Conservation (phyloP, 345 rosid genomes). For the Arabidopsis arenosa region DNA sequence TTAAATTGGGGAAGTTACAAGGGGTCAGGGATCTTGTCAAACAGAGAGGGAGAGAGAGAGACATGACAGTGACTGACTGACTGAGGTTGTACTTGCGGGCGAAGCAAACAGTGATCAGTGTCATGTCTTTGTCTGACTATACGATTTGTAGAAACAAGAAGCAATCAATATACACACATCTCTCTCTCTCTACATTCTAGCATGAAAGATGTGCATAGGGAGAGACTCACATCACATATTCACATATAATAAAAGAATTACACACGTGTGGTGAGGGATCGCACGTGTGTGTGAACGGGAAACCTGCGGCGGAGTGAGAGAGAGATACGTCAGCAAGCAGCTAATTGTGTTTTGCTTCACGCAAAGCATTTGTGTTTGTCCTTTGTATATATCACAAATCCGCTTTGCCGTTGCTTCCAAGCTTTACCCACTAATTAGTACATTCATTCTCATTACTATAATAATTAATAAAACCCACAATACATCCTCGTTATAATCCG, state of each 20-base stretch:
- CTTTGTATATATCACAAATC: slow-evolving; percentile 10
- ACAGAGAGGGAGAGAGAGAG: slow-evolving; percentile 6
- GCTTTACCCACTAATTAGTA: slow-evolving; percentile 17
- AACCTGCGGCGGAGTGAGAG: slow-evolving; percentile 20
- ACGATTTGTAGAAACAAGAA: slow-evolving; percentile 20
- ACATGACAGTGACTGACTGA: slow-evolving; percentile 33
- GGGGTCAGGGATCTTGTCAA: slow-evolving; percentile 34
- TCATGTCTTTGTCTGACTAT: slow-evolving; percentile 35
- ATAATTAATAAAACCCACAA: not conserved
- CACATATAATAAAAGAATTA: not conserved
- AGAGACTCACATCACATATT: not conserved
- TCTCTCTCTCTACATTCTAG: not conserved
- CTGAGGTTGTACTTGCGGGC: slow-evolving; percentile 46
- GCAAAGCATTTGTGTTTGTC: slow-evolving; percentile 36
- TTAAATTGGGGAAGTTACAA: not conserved
- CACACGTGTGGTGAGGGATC: slow-evolving; percentile 6
- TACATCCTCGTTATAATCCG: too few relatives aligned
- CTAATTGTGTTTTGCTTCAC: slow-evolving; percentile 41
- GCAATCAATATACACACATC: slow-evolving; percentile 1
- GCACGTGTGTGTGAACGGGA: slow-evolving; percentile 21
- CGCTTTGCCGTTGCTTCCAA: slow-evolving; percentile 42
- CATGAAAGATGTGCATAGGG: not conserved
- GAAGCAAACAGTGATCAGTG: slow-evolving; percentile 45
- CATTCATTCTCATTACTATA: not conserved
- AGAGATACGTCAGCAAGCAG: slow-evolving; percentile 31